phyloP scores from a whole-genome alignment of 2,329 filamentous ascomycete species.

The Cladosporium oxysporum region DNA sequence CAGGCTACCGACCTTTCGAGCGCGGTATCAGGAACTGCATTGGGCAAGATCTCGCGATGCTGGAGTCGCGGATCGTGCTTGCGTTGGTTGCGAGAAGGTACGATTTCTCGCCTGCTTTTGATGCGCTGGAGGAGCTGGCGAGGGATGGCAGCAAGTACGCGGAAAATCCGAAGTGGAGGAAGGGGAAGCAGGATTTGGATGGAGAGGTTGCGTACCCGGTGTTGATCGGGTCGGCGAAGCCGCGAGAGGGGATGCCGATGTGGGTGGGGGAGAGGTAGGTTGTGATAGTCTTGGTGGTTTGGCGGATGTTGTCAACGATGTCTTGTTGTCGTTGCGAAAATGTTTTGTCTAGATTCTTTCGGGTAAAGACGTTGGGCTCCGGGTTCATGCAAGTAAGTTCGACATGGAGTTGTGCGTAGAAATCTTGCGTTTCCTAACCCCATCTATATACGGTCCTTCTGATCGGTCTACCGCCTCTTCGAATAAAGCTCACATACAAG shows the following conservation, averaged over 20 bases:
- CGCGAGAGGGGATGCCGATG: constrained; percentile 36
- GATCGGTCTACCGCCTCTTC: neutral
- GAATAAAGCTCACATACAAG: neutral
- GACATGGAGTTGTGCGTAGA: neutral
- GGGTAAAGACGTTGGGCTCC: neutral
- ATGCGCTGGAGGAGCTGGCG: constrained; percentile 33
- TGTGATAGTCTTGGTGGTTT: neutral
- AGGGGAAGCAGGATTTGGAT: constrained; percentile 30
- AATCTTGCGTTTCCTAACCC: neutral
- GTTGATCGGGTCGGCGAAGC: constrained; percentile 33
- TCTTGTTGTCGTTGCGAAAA: neutral
- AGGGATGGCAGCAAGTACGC: constrained; percentile 38
- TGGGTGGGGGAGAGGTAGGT: constrained; percentile 9
- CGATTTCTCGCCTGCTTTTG: constrained; percentile 47
- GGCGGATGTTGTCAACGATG: neutral
- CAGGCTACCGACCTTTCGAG: constrained; percentile 57
- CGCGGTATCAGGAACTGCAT: constrained; percentile 56
- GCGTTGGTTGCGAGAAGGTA: constrained; percentile 52
- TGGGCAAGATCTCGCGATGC: constrained; percentile 55
- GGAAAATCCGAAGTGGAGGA: constrained; percentile 25
- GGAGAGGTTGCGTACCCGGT: constrained; percentile 35
- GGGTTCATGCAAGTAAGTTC: neutral
- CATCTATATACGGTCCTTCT: neutral
- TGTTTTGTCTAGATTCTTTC: neutral
- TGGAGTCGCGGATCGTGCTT: constrained; percentile 53